Conservation (phyloP, 2,329 filamentous ascomycete genomes). For the Alternaria gaisen region DNA sequence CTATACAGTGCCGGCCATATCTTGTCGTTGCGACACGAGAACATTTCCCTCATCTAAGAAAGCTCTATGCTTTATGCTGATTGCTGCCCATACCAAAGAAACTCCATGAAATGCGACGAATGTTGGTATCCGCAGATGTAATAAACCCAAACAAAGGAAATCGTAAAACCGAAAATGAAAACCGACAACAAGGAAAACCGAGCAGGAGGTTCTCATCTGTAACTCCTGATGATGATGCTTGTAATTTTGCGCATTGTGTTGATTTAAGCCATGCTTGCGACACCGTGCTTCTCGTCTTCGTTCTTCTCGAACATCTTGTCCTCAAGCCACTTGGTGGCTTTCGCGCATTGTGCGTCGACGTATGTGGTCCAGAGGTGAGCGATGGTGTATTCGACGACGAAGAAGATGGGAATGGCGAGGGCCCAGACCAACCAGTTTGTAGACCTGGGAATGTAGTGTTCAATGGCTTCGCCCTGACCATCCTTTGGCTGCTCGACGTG, state of each 20-base stretch:
- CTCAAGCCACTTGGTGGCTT: slow-evolving; percentile 59
- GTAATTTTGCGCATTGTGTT: neutral
- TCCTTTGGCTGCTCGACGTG: slow-evolving; percentile 51
- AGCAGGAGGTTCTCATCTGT: slow-evolving; percentile 20
- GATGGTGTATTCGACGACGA: slow-evolving; percentile 57
- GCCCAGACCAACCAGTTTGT: slow-evolving; percentile 51
- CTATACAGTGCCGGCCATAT: slow-evolving; percentile 6
- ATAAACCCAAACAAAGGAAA: slow-evolving; percentile 10
- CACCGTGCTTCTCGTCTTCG: slow-evolving; percentile 49
- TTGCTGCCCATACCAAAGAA: neutral
- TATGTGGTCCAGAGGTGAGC: slow-evolving; percentile 63
- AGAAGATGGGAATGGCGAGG: slow-evolving; percentile 58
- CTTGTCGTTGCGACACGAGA: slow-evolving; percentile 1
- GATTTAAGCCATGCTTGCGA: slow-evolving; percentile 35
- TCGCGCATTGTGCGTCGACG: slow-evolving; percentile 61
- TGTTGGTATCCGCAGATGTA: slow-evolving; percentile 16
- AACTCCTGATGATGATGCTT: slow-evolving; percentile 1
- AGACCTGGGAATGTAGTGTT: slow-evolving; percentile 55
- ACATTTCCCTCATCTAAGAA: slow-evolving; percentile 8
- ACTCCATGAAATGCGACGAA: slow-evolving; percentile 14
- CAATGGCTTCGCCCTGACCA: slow-evolving; percentile 46
- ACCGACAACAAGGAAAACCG: neutral
- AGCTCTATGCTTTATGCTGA: slow-evolving; percentile 5
- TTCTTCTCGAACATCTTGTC: slow-evolving; percentile 58
- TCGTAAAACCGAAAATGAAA: slow-evolving; percentile 9